Conservation (phyloP, 169 alveolate genomes). For the Eimeria sp. region DNA sequence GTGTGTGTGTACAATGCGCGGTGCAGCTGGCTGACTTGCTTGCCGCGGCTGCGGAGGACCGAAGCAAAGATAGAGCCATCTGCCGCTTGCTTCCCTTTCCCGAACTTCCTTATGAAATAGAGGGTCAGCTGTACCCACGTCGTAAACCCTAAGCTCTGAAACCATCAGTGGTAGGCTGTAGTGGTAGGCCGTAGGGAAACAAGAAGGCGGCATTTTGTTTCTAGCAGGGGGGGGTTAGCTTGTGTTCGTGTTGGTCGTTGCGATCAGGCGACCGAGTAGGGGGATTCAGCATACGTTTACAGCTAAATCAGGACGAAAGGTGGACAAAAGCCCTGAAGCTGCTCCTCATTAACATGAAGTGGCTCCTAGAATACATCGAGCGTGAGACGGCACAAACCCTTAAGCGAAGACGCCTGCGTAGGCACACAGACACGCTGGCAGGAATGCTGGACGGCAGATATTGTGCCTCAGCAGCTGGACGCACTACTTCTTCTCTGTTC, state of each 20-base stretch:
- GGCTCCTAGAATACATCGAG: slow-evolving; percentile 82
- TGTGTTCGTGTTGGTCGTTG: neutral
- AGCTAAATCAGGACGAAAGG: slow-evolving; percentile 84
- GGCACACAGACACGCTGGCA: neutral
- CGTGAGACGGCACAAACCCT: slow-evolving; percentile 34
- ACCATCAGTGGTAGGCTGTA: neutral
- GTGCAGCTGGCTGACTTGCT: slow-evolving; percentile 77
- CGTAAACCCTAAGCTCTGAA: neutral
- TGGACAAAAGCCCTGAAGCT: slow-evolving; percentile 86
- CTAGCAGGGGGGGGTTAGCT: neutral
- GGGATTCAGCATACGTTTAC: slow-evolving; percentile 85
- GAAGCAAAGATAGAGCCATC: slow-evolving; percentile 58
- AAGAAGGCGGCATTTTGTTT: no score
- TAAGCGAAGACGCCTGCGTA: neutral
- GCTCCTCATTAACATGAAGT: slow-evolving; percentile 84
- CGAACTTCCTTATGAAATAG: slow-evolving; percentile 82
- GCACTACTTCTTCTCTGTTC: neutral
- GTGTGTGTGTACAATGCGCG: slow-evolving; percentile 13
- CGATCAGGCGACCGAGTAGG: slow-evolving; percentile 84
- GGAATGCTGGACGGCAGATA: neutral
- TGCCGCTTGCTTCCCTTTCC: slow-evolving; percentile 52
- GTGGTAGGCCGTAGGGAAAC: neutral
- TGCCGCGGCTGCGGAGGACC: slow-evolving; percentile 64
- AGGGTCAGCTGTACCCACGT: slow-evolving; percentile 34
- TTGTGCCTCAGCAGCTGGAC: neutral